A percentile compares a stretch with the other conserved stretches of the same genome.
These are phyloP conservation scores for Populus tremula DNA, from an alignment of 345 rosid genomes.

Conservation along the genomic window DNA sequence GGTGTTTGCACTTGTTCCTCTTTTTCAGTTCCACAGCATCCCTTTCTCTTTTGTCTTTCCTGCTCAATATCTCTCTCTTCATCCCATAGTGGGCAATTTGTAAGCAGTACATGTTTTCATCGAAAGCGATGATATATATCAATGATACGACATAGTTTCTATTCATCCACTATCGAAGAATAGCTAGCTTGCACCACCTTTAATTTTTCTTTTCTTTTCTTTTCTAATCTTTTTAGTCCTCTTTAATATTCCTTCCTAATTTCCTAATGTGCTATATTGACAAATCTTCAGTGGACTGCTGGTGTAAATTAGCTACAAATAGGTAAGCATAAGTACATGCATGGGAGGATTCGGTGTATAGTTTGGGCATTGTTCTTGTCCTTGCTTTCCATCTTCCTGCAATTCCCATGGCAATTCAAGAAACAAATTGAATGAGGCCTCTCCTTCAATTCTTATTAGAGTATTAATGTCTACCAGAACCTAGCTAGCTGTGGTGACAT, in stretches of 20 bases:
- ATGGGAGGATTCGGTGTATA: not conserved
- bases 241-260: no score
- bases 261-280: not conserved
- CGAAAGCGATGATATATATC: not conserved
- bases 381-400: not conserved
- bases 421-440: not conserved
- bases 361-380: not conserved
- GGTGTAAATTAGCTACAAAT: not conserved
- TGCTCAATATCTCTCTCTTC: conserved; percentile 22
- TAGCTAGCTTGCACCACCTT: no score
- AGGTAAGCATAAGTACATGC: not conserved
- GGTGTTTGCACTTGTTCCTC: conserved; percentile 45
- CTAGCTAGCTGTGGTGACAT: not conserved
- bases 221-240: no score
- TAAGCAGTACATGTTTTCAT: not conserved
- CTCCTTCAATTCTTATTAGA: not conserved
- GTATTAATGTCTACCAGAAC: conserved; percentile 3
- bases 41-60: conserved; percentile 34
- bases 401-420: conserved; percentile 2
- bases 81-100: not conserved
- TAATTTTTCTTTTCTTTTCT: no score
- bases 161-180: no score
- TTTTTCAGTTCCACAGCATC: conserved; percentile 19
- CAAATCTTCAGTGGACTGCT: not conserved
- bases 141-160: not conserved